Percentiles rank a stretch among this genome's conserved stretches.
Conservation (phyloP, 345 rosid species). For the Heritiera fomes region DNA sequence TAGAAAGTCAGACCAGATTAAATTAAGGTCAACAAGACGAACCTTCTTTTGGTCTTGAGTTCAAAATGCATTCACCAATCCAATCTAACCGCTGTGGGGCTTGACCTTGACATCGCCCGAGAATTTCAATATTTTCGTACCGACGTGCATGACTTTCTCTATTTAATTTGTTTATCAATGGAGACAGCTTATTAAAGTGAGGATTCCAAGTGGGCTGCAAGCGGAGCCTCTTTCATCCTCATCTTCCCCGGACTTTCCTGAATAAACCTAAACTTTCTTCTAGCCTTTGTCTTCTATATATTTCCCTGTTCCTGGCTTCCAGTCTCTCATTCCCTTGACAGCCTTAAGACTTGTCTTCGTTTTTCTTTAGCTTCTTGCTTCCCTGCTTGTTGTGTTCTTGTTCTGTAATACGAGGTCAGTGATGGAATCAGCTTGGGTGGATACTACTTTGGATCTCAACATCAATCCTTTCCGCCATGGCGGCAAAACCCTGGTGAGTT, state of each 20-base stretch:
- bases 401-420: neutral
- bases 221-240: conserved; percentile 1
- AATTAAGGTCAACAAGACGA: conserved; percentile 17
- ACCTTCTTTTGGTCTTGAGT: neutral
- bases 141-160: conserved; percentile 7
- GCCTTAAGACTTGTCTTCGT: neutral
- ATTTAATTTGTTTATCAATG: neutral
- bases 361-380: neutral
- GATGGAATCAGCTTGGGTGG: conserved; percentile 46
- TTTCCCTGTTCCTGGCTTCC: neutral
- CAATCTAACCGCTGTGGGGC: neutral
- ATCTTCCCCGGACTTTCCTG: conserved; percentile 48
- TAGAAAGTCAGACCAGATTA: conserved; percentile 3
- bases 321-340: conserved; percentile 33
- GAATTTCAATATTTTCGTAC: neutral
- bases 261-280: neutral
- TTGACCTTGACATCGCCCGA: conserved; percentile 10
- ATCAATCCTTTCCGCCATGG: conserved; percentile 34
- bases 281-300: conserved; percentile 17
- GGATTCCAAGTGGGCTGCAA: neutral
- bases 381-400: conserved; percentile 4
- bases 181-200: neutral
- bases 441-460: conserved; percentile 65
- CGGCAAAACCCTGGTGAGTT: conserved; percentile 48
- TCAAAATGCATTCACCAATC: neutral